Evolutionary conservation across 2,329 filamentous ascomycete species (phyloP), one percentile per base, ranked within the genome.

Genomic region (Xylaria sp.): DNA sequence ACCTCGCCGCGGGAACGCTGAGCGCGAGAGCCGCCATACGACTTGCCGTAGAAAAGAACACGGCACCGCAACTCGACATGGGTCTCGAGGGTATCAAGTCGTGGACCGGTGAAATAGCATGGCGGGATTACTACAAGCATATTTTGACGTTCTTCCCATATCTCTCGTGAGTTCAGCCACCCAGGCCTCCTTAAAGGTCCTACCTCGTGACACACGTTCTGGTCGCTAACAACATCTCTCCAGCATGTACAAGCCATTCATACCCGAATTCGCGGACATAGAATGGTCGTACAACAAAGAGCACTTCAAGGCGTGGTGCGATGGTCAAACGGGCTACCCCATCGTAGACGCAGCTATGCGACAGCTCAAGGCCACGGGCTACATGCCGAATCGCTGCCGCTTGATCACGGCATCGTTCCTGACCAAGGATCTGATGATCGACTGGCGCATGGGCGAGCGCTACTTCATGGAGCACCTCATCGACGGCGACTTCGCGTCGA

Each of bases 281-380:
- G 75, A 83, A 54, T 96, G 92, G 92, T 90, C 91, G 55, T 91
- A 92, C 72, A 79, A 92, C 68, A 68, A 78, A 8, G 78, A 82
- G 1, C 79, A 86, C 18, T 94, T 96, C 75, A 67, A 79, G 1
- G 85, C 86, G 2, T 97, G 92, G 91, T 84, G 81, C 46, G 75
- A 85, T 39, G 91, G 91, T 5, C 80, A 76, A 39, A 95, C 91
- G 0, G 91, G 91, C 0, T 92, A 85, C 68, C 91, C 91, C 0
- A 88, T 96, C 52, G 88, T 95, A 19, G 91, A 95, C 69, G 91
- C 91, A 0, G 90, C 89, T 1, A 94, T 95, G 90, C 83, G 91
- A 7, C 90, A 95, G 73, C 71, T 92, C 5, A 80, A 80, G 9
- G 71, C 82, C 16, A 81, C 81, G 50, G 88, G 84, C 1, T 94